phyloP scores from a whole-genome alignment of 805 yeast species.

The Ogataea henricii region DNA sequence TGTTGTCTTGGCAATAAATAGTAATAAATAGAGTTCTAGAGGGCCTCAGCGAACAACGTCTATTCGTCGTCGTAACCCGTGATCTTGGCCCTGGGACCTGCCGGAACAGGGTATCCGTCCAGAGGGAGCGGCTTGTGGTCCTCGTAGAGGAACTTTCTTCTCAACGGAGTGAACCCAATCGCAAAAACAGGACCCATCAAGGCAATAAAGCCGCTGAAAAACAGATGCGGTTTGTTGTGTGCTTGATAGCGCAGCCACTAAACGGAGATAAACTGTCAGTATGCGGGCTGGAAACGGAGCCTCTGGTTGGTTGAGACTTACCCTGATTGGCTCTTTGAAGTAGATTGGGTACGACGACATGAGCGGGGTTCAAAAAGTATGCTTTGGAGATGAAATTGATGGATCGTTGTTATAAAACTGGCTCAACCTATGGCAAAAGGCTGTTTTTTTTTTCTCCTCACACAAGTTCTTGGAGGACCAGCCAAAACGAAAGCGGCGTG shows the following conservation, averaged over 20 bases:
- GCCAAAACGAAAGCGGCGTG: no score
- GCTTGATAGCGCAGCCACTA: conserved; percentile 77
- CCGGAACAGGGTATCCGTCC: conserved; percentile 56
- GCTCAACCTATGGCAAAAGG: background rate
- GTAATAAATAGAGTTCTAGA: conserved; percentile 2
- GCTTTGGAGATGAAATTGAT: background rate
- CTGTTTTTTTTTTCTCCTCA: conserved; percentile 7
- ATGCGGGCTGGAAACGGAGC: no score
- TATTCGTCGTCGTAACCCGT: conserved; percentile 57
- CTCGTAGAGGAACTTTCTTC: conserved; percentile 65
- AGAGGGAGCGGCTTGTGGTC: conserved; percentile 69
- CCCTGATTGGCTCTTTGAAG: conserved; percentile 63
- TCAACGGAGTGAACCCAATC: conserved; percentile 59
- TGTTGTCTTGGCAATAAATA: conserved; percentile 5
- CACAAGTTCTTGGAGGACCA: background rate
- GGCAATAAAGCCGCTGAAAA: conserved; percentile 65
- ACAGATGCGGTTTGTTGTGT: conserved; percentile 73
- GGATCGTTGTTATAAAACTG: no score
- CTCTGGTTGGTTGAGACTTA: conserved; percentile 34
- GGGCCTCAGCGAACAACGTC: background rate
- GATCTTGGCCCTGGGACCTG: conserved; percentile 50
- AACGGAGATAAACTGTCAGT: conserved; percentile 7
- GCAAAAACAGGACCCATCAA: conserved; percentile 66
- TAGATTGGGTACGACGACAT: conserved; percentile 50
- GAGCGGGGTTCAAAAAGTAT: background rate